Evolutionary conservation across 352 stramenopile genomes (phyloP), one percentile per base, ranked within the genome.

Genomic region (Globisporangium barbulae): DNA sequence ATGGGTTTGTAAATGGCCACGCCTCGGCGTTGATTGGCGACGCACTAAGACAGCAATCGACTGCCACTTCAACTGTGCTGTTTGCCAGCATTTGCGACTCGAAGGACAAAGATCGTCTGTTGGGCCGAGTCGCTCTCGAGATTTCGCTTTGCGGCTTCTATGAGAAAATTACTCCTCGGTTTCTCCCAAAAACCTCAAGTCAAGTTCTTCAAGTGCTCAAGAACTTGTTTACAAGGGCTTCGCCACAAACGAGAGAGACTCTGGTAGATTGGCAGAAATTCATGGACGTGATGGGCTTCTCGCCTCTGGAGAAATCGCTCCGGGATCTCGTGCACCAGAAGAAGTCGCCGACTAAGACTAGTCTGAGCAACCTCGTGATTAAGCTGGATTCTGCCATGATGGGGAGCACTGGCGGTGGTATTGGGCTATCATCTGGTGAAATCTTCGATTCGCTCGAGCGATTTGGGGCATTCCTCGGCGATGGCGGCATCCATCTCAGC

Each of bases 221-320:
- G 45, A 30, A 7, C 4, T 47, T 53, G 15, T 71, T 67, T 30
- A 39, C 33, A 19, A 63, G n/a, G 8, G 13, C 39, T 8, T 41
- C 17, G 2, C 10, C 21, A 52, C 12, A n/a, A 22, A 4, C 19
- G 3, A 25, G 31, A 2, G 17, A 41, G 5, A 2, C 35, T 10
- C 17, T 39, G 13, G 30, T 75, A 2, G 21, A 75, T 19, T 78
- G 71, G 71, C 37, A 12, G 2, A 59, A 64, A 19, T 78, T 73
- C 33, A 67, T 54, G 9, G 47, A 54, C 9, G 62, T 61, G 7
- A 69, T 78, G 58, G 22, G 15, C 15, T 28, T 75, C 3, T 65
- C 64, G 12, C 52, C 50, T 17, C 28, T 72, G 6, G 65, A 78
- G 12, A 35, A 28, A 25, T 41, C 25, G 9, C 58, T 70, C 12